Base-by-base conservation (phyloP, 2,329 filamentous ascomycete species). In the Colletotrichum acutatum region DNA sequence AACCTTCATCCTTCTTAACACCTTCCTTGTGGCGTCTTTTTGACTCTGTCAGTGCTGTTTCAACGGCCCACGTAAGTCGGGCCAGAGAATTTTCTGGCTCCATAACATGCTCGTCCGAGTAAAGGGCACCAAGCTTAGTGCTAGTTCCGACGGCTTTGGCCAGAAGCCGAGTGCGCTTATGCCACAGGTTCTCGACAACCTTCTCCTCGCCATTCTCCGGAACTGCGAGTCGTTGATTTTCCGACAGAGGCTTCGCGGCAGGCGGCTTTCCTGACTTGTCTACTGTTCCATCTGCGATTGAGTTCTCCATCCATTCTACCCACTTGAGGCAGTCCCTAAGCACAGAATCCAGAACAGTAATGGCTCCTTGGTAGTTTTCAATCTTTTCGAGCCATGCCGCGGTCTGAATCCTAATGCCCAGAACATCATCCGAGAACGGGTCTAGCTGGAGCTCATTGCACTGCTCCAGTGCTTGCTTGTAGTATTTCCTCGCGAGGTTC, bases 361-460 rank as follows among this genome's bases (percentile, higher is more conserved):
- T 91, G 0, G 95, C 91, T 70, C 91, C 90, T 26, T 90, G 86
- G 78, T 91, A 91, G 77, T 93, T 90, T 37, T 91, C 88, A 19
- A 94, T 90, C 78, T 93, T 92, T 82, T 98, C 94, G 74, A 98
- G 87, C 87, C 97, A 91, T 11, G 89, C 88, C 1, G 94, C 91
- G 9, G 97, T 87, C 80, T 95, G 91, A 63, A 98, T 92, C 79
- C 95, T 94, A 65, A 98, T 91, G 9, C 97, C 97, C 76, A 98
- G 88, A 42, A 98, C 92, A 80, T 98, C 95, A 77, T 98, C 94
- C 4, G 94, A 95, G 80, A 95, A 97, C 0, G 94, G 94, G 79
- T 98, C 95, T 85, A 99, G 90, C 0, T 91, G 91, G 63, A 93
- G 79, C 78, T 94, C 91, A 62, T 91, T 85, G 70, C 95, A 95